A percentile compares a stretch with the other conserved stretches of the same genome.
These are phyloP conservation scores for Pseudogymnoascus sp. DNA, from an alignment of 2,329 filamentous ascomycete genomes.

Conservation along the genomic window DNA sequence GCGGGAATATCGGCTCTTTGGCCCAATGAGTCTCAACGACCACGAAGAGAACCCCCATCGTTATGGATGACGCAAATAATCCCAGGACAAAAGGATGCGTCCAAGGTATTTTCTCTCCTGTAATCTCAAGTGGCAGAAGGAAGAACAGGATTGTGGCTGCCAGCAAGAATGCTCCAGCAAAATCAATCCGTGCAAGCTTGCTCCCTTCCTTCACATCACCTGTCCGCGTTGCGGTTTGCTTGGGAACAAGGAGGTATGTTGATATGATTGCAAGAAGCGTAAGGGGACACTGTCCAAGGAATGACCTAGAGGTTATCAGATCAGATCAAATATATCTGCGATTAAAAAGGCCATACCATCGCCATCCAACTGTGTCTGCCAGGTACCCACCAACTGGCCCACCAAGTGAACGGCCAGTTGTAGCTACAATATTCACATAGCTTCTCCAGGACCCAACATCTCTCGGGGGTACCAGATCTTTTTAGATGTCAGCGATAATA, in stretches of 20 bases:
- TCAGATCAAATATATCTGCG: not conserved
- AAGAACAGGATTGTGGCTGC: slow-evolving; percentile 38
- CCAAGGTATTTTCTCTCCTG: slow-evolving; percentile 39
- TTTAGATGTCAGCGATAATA: not conserved
- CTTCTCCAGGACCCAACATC: slow-evolving; percentile 50
- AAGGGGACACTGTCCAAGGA: not conserved
- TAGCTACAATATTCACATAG: slow-evolving; percentile 48
- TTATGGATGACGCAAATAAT: slow-evolving; percentile 30
- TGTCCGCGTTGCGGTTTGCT: slow-evolving; percentile 14
- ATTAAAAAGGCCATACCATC: slow-evolving; percentile 40
- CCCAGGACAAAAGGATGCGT: slow-evolving; percentile 30
- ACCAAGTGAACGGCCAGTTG: slow-evolving; percentile 45
- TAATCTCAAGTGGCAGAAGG: slow-evolving; percentile 44
- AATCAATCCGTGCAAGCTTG: slow-evolving; percentile 50
- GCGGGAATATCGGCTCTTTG: slow-evolving; percentile 52
- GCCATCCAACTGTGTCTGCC: slow-evolving; percentile 58
- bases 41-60: slow-evolving; percentile 24
- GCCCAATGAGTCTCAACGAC: slow-evolving; percentile 38
- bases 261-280: slow-evolving; percentile 17
- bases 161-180: slow-evolving; percentile 47
- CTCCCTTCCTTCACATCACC: slow-evolving; percentile 15
- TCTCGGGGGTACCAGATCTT: slow-evolving; percentile 46
- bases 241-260: slow-evolving; percentile 4
- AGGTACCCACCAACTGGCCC: slow-evolving; percentile 52
- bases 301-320: not conserved